These are phyloP conservation scores for Digitaria exilis DNA, from an alignment of 202 grass and related monocot genomes.

Conservation along the genomic window DNA sequence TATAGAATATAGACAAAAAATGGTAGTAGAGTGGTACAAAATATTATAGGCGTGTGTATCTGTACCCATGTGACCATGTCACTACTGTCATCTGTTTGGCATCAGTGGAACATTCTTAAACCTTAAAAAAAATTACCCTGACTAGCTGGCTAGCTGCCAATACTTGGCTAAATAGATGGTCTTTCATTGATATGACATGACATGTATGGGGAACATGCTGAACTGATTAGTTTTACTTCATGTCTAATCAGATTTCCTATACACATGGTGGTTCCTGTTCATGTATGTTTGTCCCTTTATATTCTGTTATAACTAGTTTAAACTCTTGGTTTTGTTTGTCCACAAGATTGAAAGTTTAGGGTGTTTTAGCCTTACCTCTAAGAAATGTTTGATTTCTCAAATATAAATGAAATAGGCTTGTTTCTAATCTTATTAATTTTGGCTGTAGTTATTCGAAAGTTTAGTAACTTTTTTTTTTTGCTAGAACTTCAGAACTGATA, in stretches of 20 bases:
- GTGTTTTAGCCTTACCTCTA: not conserved
- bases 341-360: not conserved
- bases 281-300: not conserved
- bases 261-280: not conserved
- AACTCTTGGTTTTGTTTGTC: slow-evolving; percentile 8
- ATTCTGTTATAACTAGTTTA: slow-evolving; percentile 20
- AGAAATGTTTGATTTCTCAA: slow-evolving; percentile 14
- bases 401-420: slow-evolving; percentile 4
- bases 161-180: not conserved
- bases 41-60: not conserved
- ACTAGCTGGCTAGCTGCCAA: slow-evolving; percentile 1
- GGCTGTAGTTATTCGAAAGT: slow-evolving; percentile 23
- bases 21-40: not conserved
- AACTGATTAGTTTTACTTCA: slow-evolving; percentile 11
- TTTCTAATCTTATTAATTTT: slow-evolving; percentile 32
- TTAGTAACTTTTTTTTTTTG: slow-evolving; percentile 33
- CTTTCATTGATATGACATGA: slow-evolving; percentile 5
- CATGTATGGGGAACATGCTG: not conserved
- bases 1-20: not conserved
- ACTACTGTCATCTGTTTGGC: slow-evolving; percentile 22
- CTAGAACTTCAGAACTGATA: slow-evolving; percentile 35
- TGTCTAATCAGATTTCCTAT: not conserved
- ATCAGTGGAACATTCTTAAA: slow-evolving; percentile 17
- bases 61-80: not conserved
- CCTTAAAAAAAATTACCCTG: not conserved